Conservation (phyloP, 805 yeast species). For the Ogataea ramenticola region DNA sequence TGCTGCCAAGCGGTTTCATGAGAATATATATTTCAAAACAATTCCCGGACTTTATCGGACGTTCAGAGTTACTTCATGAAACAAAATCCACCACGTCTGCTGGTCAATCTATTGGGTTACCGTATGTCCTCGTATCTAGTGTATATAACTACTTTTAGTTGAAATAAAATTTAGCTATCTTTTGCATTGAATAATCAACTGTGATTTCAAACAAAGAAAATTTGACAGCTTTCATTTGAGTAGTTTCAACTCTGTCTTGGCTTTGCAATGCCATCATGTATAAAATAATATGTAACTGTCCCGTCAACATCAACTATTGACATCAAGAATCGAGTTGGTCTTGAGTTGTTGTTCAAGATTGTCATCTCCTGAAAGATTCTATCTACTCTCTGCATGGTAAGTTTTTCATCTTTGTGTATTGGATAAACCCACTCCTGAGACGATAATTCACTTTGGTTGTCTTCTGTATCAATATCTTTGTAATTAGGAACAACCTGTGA, state of each 20-base stretch:
- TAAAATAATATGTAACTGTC: slow-evolving; percentile 61
- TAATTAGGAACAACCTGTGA: not conserved
- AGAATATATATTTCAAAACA: slow-evolving; percentile 25
- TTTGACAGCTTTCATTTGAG: too few relatives aligned
- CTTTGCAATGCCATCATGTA: slow-evolving; percentile 58
- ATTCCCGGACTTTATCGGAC: slow-evolving; percentile 2
- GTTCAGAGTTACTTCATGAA: not conserved
- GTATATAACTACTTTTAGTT: not conserved
- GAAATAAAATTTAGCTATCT: too few relatives aligned
- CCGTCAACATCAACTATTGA: slow-evolving; percentile 61
- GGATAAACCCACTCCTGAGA: slow-evolving; percentile 36
- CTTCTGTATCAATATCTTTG: too few relatives aligned
- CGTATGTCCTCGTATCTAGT: not conserved
- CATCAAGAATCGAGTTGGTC: slow-evolving; percentile 41
- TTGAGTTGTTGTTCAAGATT: not conserved
- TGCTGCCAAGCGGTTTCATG: slow-evolving; percentile 36
- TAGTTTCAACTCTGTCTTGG: slow-evolving; percentile 35
- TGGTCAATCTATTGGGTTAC: not conserved
- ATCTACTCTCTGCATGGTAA: slow-evolving; percentile 33
- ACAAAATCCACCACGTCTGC: not conserved
- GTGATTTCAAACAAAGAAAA: too few relatives aligned
- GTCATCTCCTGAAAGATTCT: slow-evolving; percentile 29
- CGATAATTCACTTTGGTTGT: too few relatives aligned
- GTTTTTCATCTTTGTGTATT: slow-evolving; percentile 14
- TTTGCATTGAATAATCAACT: too few relatives aligned